Percentiles rank a stretch among this genome's conserved stretches.
phyloP scores from a whole-genome alignment of 2,329 filamentous ascomycete genomes.

The Cercospora brassicicola region DNA sequence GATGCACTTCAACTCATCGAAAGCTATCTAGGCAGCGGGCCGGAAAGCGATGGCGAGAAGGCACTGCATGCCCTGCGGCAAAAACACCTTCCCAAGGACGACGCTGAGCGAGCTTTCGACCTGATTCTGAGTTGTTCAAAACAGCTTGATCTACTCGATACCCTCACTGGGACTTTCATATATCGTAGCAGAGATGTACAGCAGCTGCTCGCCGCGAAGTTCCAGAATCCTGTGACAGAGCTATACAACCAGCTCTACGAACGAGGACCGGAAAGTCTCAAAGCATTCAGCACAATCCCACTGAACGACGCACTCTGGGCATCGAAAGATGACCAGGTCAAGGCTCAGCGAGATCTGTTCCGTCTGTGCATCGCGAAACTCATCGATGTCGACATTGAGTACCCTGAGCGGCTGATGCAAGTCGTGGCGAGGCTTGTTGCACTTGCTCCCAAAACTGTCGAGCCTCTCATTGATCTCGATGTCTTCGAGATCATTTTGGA shows the following conservation, averaged over 20 bases:
- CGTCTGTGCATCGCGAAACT: constrained; percentile 80
- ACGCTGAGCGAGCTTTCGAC: constrained; percentile 44
- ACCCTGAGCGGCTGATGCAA: constrained; percentile 61
- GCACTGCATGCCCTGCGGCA: constrained; percentile 37
- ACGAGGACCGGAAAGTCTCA: constrained; percentile 49
- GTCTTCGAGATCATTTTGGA: constrained; percentile 82
- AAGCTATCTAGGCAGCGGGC: constrained; percentile 31
- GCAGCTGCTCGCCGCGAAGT: constrained; percentile 41
- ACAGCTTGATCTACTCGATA: constrained; percentile 38
- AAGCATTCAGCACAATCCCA: constrained; percentile 45
- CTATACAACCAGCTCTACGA: constrained; percentile 48
- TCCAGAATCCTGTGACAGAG: constrained; percentile 44
- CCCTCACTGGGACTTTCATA: constrained; percentile 41
- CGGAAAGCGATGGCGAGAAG: constrained; percentile 45
- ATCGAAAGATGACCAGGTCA: constrained; percentile 47
- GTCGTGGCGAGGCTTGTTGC: constrained; percentile 60
- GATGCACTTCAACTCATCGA: constrained; percentile 26
- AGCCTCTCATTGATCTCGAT: constrained; percentile 70
- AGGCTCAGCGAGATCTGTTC: constrained; percentile 59
- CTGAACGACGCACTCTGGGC: constrained; percentile 47
- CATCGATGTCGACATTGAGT: constrained; percentile 84
- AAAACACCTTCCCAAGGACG: constrained; percentile 40
- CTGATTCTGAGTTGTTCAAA: constrained; percentile 46
- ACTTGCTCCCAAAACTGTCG: constrained; percentile 55
- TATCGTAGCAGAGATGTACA: constrained; percentile 40